Conservation (phyloP, 179 eudicot species). For the Beta macrorhiza region DNA sequence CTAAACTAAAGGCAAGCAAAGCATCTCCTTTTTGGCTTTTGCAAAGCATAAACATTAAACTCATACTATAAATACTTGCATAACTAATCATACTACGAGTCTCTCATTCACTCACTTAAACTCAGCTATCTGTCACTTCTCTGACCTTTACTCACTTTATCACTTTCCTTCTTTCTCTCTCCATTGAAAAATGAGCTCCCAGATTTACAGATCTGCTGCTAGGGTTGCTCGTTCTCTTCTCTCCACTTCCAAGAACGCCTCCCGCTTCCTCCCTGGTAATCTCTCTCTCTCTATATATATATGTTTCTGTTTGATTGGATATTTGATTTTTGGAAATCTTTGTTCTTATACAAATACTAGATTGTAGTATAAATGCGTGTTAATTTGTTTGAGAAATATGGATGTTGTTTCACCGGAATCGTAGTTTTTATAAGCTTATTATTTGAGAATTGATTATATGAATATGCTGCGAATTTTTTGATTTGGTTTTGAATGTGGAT, state of each 20-base stretch:
- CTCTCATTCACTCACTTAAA: not conserved
- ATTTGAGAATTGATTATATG: not conserved
- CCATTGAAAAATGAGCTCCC: conserved; percentile 55
- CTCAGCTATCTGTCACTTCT: not conserved
- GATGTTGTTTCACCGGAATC: not conserved
- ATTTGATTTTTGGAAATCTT: not conserved
- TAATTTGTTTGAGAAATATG: not conserved
- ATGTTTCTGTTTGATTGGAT: not conserved
- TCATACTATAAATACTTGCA: no score
- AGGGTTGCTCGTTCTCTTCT: conserved; percentile 61
- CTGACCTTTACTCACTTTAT: conserved; percentile 1
- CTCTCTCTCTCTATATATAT: not conserved
- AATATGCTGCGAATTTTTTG: not conserved
- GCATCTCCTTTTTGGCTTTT: no score
- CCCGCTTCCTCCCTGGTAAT: conserved; percentile 50
- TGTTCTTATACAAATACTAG: not conserved
- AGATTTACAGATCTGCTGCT: conserved; percentile 61
- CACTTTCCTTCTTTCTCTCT: not conserved
- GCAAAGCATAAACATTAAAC: no score
- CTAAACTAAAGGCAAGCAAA: no score
- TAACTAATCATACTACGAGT: no score
- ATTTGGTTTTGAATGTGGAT: not conserved
- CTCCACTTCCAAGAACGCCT: conserved; percentile 50
- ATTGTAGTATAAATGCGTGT: not conserved
- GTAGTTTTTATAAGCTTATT: not conserved